Percentiles rank a stretch among this genome's conserved stretches.
Evolutionary conservation across 352 stramenopile genomes (phyloP).

Genomic region (Globisporangium cylindrosporum): DNA sequence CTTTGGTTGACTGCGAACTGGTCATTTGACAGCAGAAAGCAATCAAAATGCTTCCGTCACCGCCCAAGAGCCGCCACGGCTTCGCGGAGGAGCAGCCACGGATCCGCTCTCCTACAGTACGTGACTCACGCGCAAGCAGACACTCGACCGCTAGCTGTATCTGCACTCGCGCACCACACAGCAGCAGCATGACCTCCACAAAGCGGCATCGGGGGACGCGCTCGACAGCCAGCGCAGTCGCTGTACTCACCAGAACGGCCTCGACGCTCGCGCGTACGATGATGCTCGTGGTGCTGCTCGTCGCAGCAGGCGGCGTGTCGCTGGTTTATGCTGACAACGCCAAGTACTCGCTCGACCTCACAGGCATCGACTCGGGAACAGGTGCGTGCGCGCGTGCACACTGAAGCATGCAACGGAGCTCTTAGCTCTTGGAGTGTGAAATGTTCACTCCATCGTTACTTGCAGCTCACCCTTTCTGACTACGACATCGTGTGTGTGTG

Average conservation of each 20-base stretch:
- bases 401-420: background rate
- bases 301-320: background rate
- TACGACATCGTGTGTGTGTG: background rate
- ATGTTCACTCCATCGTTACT: background rate
- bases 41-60: background rate
- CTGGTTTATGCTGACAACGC: constrained; percentile 22
- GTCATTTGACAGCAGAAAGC: background rate
- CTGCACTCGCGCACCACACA: background rate
- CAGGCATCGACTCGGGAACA: constrained; percentile 32
- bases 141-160: background rate
- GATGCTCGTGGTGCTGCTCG: background rate
- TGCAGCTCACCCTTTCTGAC: background rate
- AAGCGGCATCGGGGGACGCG: background rate
- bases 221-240: background rate
- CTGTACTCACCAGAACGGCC: background rate
- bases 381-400: constrained; percentile 13
- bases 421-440: background rate
- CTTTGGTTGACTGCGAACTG: background rate
- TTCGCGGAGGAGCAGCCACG: background rate
- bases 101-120: background rate
- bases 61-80: background rate
- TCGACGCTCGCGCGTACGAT: background rate
- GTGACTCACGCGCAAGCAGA: background rate
- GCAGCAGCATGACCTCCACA: background rate
- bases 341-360: constrained; percentile 31